Percentiles rank a stretch among this genome's conserved stretches.
Conservation (phyloP, 2,329 filamentous ascomycete species). For the Diplodia intermedia region DNA sequence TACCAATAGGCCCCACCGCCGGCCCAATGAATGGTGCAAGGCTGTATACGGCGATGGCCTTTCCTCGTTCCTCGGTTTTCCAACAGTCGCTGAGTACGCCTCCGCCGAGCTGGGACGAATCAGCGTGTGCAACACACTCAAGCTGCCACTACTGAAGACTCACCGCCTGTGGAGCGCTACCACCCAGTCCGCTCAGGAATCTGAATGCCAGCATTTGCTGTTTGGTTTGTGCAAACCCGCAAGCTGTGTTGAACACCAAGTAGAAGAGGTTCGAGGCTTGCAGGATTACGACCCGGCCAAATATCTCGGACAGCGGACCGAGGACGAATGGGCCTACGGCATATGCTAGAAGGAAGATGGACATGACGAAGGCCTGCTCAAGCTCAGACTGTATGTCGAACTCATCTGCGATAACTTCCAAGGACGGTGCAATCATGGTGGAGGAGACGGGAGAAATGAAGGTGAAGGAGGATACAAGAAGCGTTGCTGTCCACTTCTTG, state of each 20-base stretch:
- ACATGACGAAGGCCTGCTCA: conserved; percentile 40
- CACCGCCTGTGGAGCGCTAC: conserved; percentile 62
- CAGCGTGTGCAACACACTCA: background rate
- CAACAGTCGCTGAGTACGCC: conserved; percentile 61
- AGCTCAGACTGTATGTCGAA: conserved; percentile 41
- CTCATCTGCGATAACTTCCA: conserved; percentile 33
- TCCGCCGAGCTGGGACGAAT: conserved; percentile 46
- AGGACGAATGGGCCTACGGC: conserved; percentile 33
- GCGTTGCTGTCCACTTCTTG: conserved; percentile 32
- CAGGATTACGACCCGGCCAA: conserved; percentile 56
- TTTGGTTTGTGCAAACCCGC: conserved; percentile 62
- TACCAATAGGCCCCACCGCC: conserved; percentile 62
- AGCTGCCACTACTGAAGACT: background rate
- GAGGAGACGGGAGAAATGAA: conserved; percentile 34
- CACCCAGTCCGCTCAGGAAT: conserved; percentile 65
- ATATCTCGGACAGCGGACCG: conserved; percentile 57
- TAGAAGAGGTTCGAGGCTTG: conserved; percentile 63
- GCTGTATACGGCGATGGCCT: conserved; percentile 67
- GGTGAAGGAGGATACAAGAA: conserved; percentile 29
- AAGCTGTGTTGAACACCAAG: conserved; percentile 65
- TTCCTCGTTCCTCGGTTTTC: conserved; percentile 66
- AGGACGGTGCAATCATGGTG: conserved; percentile 34
- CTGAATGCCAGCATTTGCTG: conserved; percentile 64
- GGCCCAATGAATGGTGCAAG: conserved; percentile 69
- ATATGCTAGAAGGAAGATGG: conserved; percentile 34